Evolutionary conservation across 2,329 filamentous ascomycete genomes (phyloP), one percentile per base, ranked within the genome.

Genomic region (Exophiala sp.): DNA sequence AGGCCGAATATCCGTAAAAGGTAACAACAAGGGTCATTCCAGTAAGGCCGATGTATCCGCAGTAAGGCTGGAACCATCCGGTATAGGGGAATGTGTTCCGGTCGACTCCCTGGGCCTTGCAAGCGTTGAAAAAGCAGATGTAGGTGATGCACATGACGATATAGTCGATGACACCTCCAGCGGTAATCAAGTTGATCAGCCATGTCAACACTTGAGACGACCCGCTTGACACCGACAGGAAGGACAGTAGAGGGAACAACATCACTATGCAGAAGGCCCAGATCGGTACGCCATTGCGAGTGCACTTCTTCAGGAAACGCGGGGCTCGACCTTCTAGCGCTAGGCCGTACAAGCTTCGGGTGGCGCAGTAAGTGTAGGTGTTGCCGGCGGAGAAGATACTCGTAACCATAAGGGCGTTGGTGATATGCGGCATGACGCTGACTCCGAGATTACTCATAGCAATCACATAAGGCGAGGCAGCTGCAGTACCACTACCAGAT

Each of bases 1-100:
- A 91, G 0, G 88, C 84, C 0, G 82, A 78, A 59, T 89, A 91
- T 0, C 87, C 87, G 11, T 85, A 83, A 4, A 89, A 81, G 61
- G 88, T 81, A 0, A 83, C 79, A 79, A 91, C 87, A 50, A 86
- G 68, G 36, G 80, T 78, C 5, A 84, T 87, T 45, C 80, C 82
- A 1, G 74, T 43, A 11, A 59, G 40, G 8, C 44, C 61, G 38
- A 63, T 55, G 29, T 55, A 63, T 10, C 76, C 80, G 54, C 77
- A 77, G 64, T 79, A 85, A 0, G 83, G 82, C 66, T 85, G 82
- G 65, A 83, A 76, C 43, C 70, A 78, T 11, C 79, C 83, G 35
- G 67, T 74, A 70, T 86, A 86, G 0, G 83, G 81, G 18, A 85
- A 69, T 0, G 68, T 69, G 10, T 65, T 71, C 55, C 84, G 80